phyloP scores from a whole-genome alignment of 306 rosid genomes.

The Vigna radiata region DNA sequence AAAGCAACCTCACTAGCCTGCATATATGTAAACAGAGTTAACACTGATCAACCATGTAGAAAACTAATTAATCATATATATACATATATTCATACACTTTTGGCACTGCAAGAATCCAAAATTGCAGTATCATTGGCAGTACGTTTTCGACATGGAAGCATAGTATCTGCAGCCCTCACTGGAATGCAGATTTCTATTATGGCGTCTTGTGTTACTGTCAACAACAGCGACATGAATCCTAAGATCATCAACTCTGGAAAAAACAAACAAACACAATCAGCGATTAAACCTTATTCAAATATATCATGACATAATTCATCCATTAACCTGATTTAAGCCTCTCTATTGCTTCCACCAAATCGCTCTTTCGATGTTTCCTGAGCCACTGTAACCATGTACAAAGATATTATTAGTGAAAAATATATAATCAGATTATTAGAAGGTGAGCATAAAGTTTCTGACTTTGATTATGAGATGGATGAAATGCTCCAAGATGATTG shows the following conservation, averaged over 20 bases:
- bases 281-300: not conserved
- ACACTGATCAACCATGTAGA: too few relatives aligned
- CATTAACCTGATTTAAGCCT: slow-evolving; percentile 25
- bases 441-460: not conserved
- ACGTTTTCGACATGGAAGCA: slow-evolving; percentile 35
- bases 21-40: slow-evolving; percentile 1
- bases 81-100: not conserved
- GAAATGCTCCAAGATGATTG: slow-evolving; percentile 35
- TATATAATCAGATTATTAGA: too few relatives aligned
- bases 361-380: slow-evolving; percentile 22
- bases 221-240: slow-evolving; percentile 32
- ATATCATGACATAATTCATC: not conserved
- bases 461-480: slow-evolving; percentile 22
- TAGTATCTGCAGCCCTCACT: slow-evolving; percentile 10
- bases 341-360: slow-evolving; percentile 30
- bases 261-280: not conserved
- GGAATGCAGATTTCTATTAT: slow-evolving; percentile 29
- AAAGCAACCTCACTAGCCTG: slow-evolving; percentile 9
- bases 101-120: slow-evolving; percentile 30
- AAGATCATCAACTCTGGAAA: slow-evolving; percentile 24
- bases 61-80: too few relatives aligned
- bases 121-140: slow-evolving; percentile 15
- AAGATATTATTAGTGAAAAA: not conserved
- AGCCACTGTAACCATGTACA: slow-evolving; percentile 12
- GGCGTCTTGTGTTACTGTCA: slow-evolving; percentile 19